phyloP scores from a whole-genome alignment of 2,329 filamentous ascomycete genomes.

The Ophiostoma angusticollis region DNA sequence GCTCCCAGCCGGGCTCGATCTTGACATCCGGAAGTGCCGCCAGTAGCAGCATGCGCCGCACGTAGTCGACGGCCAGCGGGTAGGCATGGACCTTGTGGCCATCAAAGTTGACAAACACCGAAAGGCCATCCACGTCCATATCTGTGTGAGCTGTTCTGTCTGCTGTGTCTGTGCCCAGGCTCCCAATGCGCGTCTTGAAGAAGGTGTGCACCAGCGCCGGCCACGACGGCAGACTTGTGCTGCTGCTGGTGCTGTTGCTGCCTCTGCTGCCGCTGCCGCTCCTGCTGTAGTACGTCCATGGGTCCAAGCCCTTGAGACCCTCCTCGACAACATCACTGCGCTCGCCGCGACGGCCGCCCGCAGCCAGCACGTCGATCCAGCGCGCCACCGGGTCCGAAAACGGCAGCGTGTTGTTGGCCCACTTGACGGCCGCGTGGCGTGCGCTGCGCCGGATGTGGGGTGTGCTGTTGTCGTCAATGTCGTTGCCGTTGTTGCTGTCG shows the following conservation, averaged over 20 bases:
- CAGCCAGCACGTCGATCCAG: constrained; percentile 79
- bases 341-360: constrained; percentile 53
- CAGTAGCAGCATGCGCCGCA: constrained; percentile 40
- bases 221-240: constrained; percentile 36
- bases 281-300: constrained; percentile 38
- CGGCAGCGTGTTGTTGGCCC: constrained; percentile 76
- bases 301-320: constrained; percentile 74
- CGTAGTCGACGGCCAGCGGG: constrained; percentile 57
- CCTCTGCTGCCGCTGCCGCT: neutral
- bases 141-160: neutral
- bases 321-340: constrained; percentile 80
- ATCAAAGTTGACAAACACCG: constrained; percentile 33
- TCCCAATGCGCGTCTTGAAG: constrained; percentile 28
- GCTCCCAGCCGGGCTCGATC: constrained; percentile 73
- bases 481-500: constrained; percentile 18
- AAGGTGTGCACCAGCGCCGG: constrained; percentile 35
- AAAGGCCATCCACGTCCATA: constrained; percentile 28
- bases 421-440: constrained; percentile 72
- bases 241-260: constrained; percentile 20
- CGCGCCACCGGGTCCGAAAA: constrained; percentile 68
- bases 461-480: constrained; percentile 23
- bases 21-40: constrained; percentile 35
- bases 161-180: constrained; percentile 11
- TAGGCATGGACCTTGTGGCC: constrained; percentile 43
- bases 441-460: constrained; percentile 53